phyloP scores from a whole-genome alignment of 495 filamentous ascomycete genomes.

The Filosporella fistucella region DNA sequence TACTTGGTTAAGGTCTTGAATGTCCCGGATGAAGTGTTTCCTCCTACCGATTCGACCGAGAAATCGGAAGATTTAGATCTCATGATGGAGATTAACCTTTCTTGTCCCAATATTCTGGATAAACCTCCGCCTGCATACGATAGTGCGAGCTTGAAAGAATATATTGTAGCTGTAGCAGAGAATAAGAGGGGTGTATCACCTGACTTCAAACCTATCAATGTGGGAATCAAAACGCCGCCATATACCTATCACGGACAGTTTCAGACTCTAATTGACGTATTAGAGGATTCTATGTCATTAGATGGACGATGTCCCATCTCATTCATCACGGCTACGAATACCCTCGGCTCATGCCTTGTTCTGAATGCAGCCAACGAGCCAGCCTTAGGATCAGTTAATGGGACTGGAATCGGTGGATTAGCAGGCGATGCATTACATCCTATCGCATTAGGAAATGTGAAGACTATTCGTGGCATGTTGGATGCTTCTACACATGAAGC shows the following conservation, averaged over 20 bases:
- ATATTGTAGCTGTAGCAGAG: conserved; percentile 37
- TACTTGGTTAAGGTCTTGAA: conserved; percentile 21
- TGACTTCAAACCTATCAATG: conserved; percentile 4
- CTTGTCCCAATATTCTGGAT: conserved; percentile 65
- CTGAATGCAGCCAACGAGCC: conserved; percentile 27
- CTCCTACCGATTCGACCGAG: neutral
- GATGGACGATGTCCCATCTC: conserved; percentile 30
- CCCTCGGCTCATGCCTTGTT: conserved; percentile 61
- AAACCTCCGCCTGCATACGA: conserved; percentile 66
- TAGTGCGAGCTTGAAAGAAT: conserved; percentile 34
- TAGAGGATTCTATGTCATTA: conserved; percentile 20
- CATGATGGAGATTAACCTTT: conserved; percentile 67
- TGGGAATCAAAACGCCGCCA: conserved; percentile 68
- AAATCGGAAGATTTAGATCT: conserved; percentile 28
- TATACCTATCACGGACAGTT: conserved; percentile 65
- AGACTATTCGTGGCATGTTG: conserved; percentile 50
- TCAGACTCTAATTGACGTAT: conserved; percentile 40
- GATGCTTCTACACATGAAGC: conserved; percentile 31
- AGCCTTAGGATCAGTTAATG: conserved; percentile 35
- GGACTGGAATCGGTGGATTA: conserved; percentile 57
- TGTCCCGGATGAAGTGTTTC: conserved; percentile 3
- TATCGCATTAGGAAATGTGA: conserved; percentile 69
- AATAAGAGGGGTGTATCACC: neutral
- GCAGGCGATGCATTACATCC: conserved; percentile 66
- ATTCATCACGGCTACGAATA: conserved; percentile 71